Percentiles rank a stretch among this genome's conserved stretches.
Evolutionary conservation across 2,329 filamentous ascomycete species (phyloP).

Genomic region (Sporothrix inflata): DNA sequence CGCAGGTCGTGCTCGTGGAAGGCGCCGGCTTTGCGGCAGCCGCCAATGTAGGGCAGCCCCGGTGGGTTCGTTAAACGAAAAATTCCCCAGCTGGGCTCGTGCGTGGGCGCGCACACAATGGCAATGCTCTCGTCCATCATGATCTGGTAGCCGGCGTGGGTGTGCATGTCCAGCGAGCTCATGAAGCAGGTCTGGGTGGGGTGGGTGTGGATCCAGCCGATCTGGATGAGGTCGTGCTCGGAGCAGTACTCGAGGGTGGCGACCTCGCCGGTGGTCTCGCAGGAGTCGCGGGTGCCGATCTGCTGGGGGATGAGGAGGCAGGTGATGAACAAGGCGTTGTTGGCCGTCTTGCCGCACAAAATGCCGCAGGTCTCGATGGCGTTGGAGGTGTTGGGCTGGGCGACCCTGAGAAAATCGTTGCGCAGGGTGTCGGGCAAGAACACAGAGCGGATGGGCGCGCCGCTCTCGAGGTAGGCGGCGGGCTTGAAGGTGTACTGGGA

Average conservation of each 20-base stretch:
- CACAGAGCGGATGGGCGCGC: constrained; percentile 80
- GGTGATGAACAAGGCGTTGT: constrained; percentile 90
- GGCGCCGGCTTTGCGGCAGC: constrained; percentile 74
- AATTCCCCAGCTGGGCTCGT: constrained; percentile 78
- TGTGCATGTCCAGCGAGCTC: constrained; percentile 92
- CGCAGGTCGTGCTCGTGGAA: constrained; percentile 74
- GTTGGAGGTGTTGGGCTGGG: constrained; percentile 72
- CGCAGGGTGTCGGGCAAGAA: constrained; percentile 82
- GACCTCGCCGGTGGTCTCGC: constrained; percentile 87
- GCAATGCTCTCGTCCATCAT: constrained; percentile 97
- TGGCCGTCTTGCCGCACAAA: constrained; percentile 85
- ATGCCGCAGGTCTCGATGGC: constrained; percentile 97
- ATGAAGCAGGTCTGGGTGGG: constrained; percentile 97
- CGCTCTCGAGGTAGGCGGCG: constrained; percentile 86
- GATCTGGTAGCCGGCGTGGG: constrained; percentile 89
- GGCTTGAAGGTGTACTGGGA: constrained; percentile 77
- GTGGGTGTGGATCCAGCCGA: constrained; percentile 98
- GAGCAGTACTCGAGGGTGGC: constrained; percentile 89
- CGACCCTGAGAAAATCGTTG: constrained; percentile 72
- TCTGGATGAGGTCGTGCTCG: constrained; percentile 76
- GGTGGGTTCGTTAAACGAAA: constrained; percentile 94
- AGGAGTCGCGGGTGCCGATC: constrained; percentile 86
- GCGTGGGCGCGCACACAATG: constrained; percentile 90
- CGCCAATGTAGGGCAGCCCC: constrained; percentile 80
- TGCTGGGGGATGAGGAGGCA: constrained; percentile 90